Conservation (phyloP, 2,329 filamentous ascomycete species). For the Daldinia eschscholtzii region DNA sequence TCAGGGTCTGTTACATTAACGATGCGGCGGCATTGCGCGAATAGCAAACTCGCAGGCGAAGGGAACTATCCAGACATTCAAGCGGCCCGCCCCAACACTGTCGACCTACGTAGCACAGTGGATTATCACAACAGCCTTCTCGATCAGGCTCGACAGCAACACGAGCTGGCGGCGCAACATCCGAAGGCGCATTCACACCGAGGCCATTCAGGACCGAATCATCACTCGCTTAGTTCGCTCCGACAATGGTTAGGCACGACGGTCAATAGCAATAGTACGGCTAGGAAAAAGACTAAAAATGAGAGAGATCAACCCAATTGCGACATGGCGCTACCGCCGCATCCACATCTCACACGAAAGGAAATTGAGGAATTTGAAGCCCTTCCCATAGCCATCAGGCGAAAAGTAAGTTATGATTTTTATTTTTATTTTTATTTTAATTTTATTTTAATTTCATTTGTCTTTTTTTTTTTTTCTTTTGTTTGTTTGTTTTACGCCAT, state of each 20-base stretch:
- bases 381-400: constrained; percentile 62
- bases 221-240: constrained; percentile 32
- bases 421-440: background rate
- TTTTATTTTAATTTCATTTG: background rate
- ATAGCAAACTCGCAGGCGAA: constrained; percentile 36
- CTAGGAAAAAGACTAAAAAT: constrained; percentile 38
- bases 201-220: constrained; percentile 31
- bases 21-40: constrained; percentile 37
- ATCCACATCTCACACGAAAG: constrained; percentile 54
- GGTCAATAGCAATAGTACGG: constrained; percentile 13
- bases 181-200: constrained; percentile 16
- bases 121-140: constrained; percentile 49
- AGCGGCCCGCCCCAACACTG: constrained; percentile 33
- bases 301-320: constrained; percentile 35
- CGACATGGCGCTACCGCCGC: constrained; percentile 32
- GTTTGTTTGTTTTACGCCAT: constrained; percentile 3
- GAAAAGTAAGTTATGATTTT: constrained; percentile 60
- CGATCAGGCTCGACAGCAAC: constrained; percentile 42
- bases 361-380: constrained; percentile 63
- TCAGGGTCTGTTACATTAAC: constrained; percentile 20
- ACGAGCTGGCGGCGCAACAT: constrained; percentile 26
- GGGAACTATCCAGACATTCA: constrained; percentile 39
- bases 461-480: background rate
- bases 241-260: constrained; percentile 42
- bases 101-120: constrained; percentile 41